Evolutionary conservation across 108 stramenopile species (phyloP).

Genomic region (Schizochytrium sp.): DNA sequence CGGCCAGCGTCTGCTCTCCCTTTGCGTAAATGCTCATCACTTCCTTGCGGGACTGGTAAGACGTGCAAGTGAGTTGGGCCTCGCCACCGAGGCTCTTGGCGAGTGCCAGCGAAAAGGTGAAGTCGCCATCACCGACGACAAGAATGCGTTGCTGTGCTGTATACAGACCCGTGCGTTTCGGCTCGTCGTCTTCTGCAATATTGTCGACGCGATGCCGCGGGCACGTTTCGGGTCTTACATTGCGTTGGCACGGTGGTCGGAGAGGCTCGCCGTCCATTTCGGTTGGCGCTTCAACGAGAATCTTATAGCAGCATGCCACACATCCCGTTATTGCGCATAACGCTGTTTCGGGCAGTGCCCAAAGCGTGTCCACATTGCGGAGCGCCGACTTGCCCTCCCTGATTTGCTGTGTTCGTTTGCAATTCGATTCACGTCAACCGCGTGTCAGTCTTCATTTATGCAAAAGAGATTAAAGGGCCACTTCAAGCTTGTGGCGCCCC

Average conservation of each 20-base stretch:
- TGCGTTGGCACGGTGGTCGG: neutral
- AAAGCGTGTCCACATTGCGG: neutral
- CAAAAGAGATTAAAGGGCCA: neutral
- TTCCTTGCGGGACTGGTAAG: slow-evolving; percentile 60
- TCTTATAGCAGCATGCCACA: slow-evolving; percentile 74
- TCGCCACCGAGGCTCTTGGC: slow-evolving; percentile 25
- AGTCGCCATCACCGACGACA: slow-evolving; percentile 82
- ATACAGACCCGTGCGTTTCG: neutral
- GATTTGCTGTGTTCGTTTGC: neutral
- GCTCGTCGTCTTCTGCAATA: neutral
- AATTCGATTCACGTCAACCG: too few relatives aligned
- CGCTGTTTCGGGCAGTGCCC: neutral
- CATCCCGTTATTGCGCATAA: slow-evolving; percentile 34
- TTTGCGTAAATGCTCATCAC: slow-evolving; percentile 58
- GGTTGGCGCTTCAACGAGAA: slow-evolving; percentile 21
- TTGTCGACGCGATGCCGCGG: neutral
- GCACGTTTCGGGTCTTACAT: neutral
- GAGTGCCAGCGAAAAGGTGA: slow-evolving; percentile 69
- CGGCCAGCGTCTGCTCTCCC: slow-evolving; percentile 39
- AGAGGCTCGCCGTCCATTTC: neutral
- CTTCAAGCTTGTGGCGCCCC: neutral
- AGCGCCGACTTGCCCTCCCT: neutral
- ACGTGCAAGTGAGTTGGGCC: slow-evolving; percentile 55
- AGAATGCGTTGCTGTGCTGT: slow-evolving; percentile 17
- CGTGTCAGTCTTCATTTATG: too few relatives aligned